Evolutionary conservation across 192 early-diverging fungal species (phyloP).

Genomic region (Coemansia erecta): DNA sequence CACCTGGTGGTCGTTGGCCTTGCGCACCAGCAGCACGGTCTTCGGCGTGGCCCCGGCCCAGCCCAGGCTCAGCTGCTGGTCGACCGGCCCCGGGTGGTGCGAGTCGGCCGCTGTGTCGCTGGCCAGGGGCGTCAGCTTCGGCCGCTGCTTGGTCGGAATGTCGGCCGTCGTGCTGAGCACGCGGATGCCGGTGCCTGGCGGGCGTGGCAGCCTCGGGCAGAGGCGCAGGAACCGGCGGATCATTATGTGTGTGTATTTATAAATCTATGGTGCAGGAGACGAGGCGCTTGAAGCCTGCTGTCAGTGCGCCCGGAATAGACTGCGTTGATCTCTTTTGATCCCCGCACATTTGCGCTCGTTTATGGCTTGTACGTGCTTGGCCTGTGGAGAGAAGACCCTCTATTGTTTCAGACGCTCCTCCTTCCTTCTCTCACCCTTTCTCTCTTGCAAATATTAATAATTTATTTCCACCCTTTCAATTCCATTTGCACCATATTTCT

Average conservation of each 20-base stretch:
- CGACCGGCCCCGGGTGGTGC: conserved; percentile 10
- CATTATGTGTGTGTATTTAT: background rate
- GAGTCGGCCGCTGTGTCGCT: background rate
- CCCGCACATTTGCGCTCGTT: no score
- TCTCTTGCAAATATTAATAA: background rate
- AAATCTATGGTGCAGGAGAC: background rate
- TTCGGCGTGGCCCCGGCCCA: conserved; percentile 56
- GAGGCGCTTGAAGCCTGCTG: no score
- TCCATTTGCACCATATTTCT: no score
- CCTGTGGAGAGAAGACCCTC: no score
- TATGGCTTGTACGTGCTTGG: background rate
- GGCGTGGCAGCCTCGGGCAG: no score
- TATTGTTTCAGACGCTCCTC: background rate
- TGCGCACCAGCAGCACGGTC: conserved; percentile 78
- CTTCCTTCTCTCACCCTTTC: background rate
- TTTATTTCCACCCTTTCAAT: no score
- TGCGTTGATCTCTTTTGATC: no score
- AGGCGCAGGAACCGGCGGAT: background rate
- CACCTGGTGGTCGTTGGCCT: conserved; percentile 67
- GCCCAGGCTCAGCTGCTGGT: conserved; percentile 29
- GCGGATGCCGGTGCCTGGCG: background rate
- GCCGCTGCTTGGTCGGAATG: conserved; percentile 32
- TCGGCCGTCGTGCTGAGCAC: conserved; percentile 24
- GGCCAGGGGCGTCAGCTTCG: conserved; percentile 15
- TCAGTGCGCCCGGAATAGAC: no score